These are phyloP conservation scores for Letharia columbiana DNA, from an alignment of 495 filamentous ascomycete species.

Conservation along the genomic window DNA sequence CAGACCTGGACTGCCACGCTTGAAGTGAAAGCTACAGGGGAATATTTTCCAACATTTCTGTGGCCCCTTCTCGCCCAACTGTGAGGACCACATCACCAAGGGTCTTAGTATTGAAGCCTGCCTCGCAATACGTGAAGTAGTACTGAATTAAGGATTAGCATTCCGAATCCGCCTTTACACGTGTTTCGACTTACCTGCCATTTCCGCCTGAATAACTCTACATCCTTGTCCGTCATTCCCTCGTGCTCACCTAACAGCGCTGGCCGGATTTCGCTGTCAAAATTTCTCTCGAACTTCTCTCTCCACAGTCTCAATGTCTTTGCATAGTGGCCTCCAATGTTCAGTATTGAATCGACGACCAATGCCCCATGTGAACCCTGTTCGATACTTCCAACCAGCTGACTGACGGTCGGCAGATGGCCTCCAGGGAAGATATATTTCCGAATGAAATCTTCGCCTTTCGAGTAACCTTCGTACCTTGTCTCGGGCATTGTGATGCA, in stretches of 20 bases:
- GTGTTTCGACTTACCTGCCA: conserved; percentile 45
- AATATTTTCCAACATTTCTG: conserved; percentile 59
- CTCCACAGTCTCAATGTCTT: conserved; percentile 59
- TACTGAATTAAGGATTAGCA: conserved; percentile 37
- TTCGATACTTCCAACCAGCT: conserved; percentile 52
- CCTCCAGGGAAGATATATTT: conserved; percentile 70
- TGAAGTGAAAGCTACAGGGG: conserved; percentile 38
- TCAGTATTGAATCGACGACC: conserved; percentile 54
- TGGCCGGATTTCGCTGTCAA: conserved; percentile 47
- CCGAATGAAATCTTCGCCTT: conserved; percentile 53
- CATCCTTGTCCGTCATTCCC: conserved; percentile 46
- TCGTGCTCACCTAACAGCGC: conserved; percentile 45
- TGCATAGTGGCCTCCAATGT: conserved; percentile 63
- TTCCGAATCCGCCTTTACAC: background rate
- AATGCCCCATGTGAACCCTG: conserved; percentile 48
- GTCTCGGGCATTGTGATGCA: conserved; percentile 67
- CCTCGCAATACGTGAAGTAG: conserved; percentile 67
- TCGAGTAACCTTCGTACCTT: conserved; percentile 35
- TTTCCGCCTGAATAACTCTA: conserved; percentile 58
- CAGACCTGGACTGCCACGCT: background rate
- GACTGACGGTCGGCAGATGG: conserved; percentile 56
- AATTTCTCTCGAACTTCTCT: conserved; percentile 53
- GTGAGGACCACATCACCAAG: conserved; percentile 62
- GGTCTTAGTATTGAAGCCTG: conserved; percentile 60
- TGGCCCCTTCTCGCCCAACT: conserved; percentile 55